Conservation (phyloP, 108 stramenopile species). For the Chaetoceros tenuissimus region DNA sequence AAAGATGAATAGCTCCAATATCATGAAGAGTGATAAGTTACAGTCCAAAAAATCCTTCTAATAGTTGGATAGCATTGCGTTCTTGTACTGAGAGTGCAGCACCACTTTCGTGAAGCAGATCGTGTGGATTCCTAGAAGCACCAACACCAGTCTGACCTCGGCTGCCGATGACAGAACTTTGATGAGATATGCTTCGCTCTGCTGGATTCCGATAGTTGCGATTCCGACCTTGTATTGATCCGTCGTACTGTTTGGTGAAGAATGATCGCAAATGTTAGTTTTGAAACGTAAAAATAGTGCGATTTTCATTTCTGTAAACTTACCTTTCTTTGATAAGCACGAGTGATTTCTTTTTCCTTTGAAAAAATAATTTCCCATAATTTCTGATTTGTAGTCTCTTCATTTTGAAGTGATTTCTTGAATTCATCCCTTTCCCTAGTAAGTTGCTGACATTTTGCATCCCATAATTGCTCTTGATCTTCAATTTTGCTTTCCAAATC, state of each 20-base stretch:
- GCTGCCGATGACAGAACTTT: background rate
- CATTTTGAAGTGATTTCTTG: constrained; percentile 29
- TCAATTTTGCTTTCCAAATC: constrained; percentile 45
- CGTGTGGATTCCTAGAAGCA: constrained; percentile 31
- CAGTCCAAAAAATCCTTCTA: constrained; percentile 37
- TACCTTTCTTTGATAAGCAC: constrained; percentile 60
- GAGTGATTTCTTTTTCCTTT: constrained; percentile 62
- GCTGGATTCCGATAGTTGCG: constrained; percentile 3
- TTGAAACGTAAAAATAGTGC: background rate
- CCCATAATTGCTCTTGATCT: constrained; percentile 43
- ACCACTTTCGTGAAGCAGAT: constrained; percentile 33
- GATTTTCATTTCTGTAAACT: constrained; percentile 1
- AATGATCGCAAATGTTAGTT: background rate
- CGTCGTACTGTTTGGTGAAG: constrained; percentile 24
- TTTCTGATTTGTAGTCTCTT: constrained; percentile 34
- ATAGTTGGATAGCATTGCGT: constrained; percentile 25
- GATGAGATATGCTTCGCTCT: background rate
- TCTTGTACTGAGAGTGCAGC: constrained; percentile 23
- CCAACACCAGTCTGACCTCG: background rate
- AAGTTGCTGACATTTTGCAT: constrained; percentile 22
- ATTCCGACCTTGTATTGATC: constrained; percentile 13
- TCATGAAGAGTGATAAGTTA: constrained; percentile 4
- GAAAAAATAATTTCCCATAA: constrained; percentile 35
- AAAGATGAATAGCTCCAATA: no score
- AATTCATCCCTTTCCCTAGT: constrained; percentile 36